phyloP scores from a whole-genome alignment of 164 flowering plant genomes.

The Liquidambar formosana region DNA sequence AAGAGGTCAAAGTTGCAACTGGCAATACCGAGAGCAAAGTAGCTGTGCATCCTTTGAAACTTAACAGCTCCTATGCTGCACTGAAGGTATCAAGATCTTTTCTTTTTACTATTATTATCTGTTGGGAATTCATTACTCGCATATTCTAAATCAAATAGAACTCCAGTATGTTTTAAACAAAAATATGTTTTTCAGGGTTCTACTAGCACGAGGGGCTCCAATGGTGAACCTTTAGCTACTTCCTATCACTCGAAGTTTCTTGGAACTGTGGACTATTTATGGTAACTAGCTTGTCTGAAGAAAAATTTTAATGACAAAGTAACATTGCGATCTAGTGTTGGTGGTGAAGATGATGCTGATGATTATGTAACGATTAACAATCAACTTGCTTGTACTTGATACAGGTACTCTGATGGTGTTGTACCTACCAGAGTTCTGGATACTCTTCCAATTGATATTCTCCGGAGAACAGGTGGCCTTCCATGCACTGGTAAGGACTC shows the following conservation, averaged over 20 bases:
- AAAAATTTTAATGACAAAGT: neutral
- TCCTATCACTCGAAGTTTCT: constrained; percentile 68
- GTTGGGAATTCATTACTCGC: neutral
- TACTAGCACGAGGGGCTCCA: constrained; percentile 34
- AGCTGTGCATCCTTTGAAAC: constrained; percentile 52
- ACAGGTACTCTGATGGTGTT: constrained; percentile 58
- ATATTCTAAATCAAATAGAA: neutral
- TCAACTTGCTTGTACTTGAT: constrained; percentile 6
- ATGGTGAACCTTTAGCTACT: constrained; percentile 73
- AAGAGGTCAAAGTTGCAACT: constrained; percentile 55
- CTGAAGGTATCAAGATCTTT: constrained; percentile 35
- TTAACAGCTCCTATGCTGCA: constrained; percentile 57
- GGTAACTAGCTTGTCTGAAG: constrained; percentile 37
- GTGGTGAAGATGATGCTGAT: neutral
- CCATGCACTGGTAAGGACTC: constrained; percentile 48
- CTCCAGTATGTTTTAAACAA: neutral
- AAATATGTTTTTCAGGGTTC: constrained; percentile 36
- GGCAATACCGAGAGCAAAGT: constrained; percentile 33
- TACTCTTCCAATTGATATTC: constrained; percentile 48
- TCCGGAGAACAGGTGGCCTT: constrained; percentile 53
- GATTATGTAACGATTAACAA: neutral
- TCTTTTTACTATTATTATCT: neutral
- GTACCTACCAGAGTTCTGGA: constrained; percentile 61
- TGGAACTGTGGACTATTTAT: constrained; percentile 77
- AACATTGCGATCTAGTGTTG: too few species aligned